Base-by-base conservation (phyloP, 1,284 basidiomycete species). In the Tilletia caries region DNA sequence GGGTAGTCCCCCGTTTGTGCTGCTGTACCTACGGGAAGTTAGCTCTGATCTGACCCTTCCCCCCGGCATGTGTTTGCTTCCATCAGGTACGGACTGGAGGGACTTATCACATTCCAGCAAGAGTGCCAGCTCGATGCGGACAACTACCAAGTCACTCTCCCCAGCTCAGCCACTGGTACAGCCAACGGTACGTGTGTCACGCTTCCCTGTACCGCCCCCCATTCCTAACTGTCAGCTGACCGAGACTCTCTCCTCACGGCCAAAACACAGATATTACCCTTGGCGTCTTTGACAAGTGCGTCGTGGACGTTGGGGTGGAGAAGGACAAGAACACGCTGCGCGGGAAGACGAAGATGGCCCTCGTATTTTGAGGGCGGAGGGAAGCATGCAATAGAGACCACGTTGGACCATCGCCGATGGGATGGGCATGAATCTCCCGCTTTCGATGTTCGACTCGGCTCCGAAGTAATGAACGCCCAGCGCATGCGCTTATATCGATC, bases 241-340 rank as follows among this genome's bases (percentile, higher is more conserved):
- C 23, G 52, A 58, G 12, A 13, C 52, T n/a, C 10, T 58, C 23
- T 12, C n/a, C n/a, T n/a, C n/a, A n/a, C n/a, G n/a, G n/a, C n/a
- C n/a, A n/a, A n/a, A n/a, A n/a, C n/a, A 25, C 70, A 71, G 76
- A 80, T 41, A 18, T 80, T 2, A 78, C 70, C 58, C 60, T 83
- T 25, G 84, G 84, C 41, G 82, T 98, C 32, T 98, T 98, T 83
- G 95, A 97, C 85, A 92, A 92, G 83, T 93, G 98, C 68, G 87
- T 84, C 23, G 95, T 98, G 20, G 88, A 89, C 76, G 92, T 98
- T 65, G 89, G 91, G 67, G 92, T 98, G 2, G 93, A 95, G 83
- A 96, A 95, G 77, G 95, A 98, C 83, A 89, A 88, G 79, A 95
- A 94, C 77, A 98, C 95, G 8, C 93, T 96, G 83, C 86, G 95